Evolutionary conservation across 1,284 basidiomycete genomes (phyloP), one percentile per base, ranked within the genome.

Genomic region (Cutaneotrichosporon mucoides): DNA sequence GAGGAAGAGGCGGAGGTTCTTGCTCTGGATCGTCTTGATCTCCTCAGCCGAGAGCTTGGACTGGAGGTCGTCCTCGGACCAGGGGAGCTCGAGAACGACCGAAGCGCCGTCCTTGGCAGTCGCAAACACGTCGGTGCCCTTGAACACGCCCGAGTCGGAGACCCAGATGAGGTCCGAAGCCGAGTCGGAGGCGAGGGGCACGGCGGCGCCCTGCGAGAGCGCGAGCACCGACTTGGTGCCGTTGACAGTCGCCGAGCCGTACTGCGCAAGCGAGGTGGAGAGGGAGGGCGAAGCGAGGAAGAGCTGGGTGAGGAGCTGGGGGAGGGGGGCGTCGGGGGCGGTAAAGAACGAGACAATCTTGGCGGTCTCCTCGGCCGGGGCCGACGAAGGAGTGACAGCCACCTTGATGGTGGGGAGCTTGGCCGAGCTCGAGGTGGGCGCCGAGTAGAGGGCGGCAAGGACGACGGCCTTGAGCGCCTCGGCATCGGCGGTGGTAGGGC

Each of bases 361-460:
- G 66, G 66, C 66, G 43, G 62, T 59, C 10, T 61, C 24, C 37
- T 62, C 60, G 35, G 61, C 57, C 42, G 68, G 56, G 15, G 60
- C 47, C 13, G 63, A 48, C 33, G 64, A 59, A 40, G 71, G 62
- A n/a, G 68, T 67, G 16, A 74, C 66, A 36, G 69, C 63, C 7
- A 69, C 61, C 62, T 72, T 76, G 69, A 79, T 68, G 43, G 62
- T 59, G 13, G 77, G 78, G 36, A 76, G 66, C 45, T 67, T 65
- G 44, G 65, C 61, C 10, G 69, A 65, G 59, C 69, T 72, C 11
- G 75, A 74, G 47, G 68, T 65, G 6, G 72, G 69, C 13, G 77
- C 72, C 4, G 74, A 68, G 70, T 76, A 79, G 67, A 85, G 85
- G 5, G 82, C 68, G 8, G 82, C 82, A 15, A 74, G 67, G 16